Conservation (phyloP, 805 yeast genomes). For the Scheffersomyces amazonensis region DNA sequence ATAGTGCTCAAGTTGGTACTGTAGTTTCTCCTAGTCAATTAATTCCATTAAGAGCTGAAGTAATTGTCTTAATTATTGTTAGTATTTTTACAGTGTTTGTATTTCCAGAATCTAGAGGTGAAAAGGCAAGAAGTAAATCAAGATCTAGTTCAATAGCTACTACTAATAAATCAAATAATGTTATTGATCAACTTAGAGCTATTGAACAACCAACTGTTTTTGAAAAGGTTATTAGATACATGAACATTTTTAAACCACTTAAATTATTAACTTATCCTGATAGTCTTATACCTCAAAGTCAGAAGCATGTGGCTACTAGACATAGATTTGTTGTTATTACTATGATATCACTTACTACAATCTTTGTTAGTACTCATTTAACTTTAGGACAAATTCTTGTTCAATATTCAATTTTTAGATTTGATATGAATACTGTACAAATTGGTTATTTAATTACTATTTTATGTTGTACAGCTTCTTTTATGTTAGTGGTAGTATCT, state of each 20-base stretch:
- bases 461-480: constrained; percentile 37
- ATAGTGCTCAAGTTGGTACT: neutral
- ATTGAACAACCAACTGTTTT: neutral
- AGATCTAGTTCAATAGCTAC: constrained; percentile 7
- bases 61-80: constrained; percentile 30
- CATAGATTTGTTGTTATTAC: constrained; percentile 33
- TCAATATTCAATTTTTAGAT: constrained; percentile 50
- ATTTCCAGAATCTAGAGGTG: constrained; percentile 60
- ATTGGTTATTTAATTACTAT: constrained; percentile 52
- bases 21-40: constrained; percentile 17
- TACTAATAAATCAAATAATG: constrained; percentile 6
- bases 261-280: constrained; percentile 51
- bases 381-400: constrained; percentile 39
- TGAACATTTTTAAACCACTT: constrained; percentile 39
- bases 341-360: constrained; percentile 42
- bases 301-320: constrained; percentile 9
- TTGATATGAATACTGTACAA: constrained; percentile 49
- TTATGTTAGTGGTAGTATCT: constrained; percentile 43
- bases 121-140: constrained; percentile 40
- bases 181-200: neutral
- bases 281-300: constrained; percentile 11
- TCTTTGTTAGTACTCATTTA: constrained; percentile 25
- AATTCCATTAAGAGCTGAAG: constrained; percentile 27
- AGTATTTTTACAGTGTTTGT: constrained; percentile 21
- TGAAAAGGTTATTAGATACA: neutral